Evolutionary conservation across 2,329 filamentous ascomycete species (phyloP).

Genomic region (Lachnellula suecica): DNA sequence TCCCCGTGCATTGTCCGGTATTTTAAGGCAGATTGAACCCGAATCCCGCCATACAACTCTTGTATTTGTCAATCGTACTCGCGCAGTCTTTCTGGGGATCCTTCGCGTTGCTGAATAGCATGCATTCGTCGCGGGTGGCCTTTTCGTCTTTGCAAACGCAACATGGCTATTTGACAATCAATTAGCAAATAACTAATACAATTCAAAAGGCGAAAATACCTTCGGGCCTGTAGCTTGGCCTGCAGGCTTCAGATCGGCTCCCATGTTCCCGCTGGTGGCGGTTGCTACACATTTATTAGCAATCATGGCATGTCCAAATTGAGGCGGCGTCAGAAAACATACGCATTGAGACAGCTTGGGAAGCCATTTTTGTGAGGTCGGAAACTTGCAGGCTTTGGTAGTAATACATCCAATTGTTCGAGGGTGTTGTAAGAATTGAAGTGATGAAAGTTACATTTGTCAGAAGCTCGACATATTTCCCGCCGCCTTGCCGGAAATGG

Average conservation of each 20-base stretch:
- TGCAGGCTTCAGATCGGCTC: conserved; percentile 25
- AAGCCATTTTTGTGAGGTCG: conserved; percentile 26
- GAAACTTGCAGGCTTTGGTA: conserved; percentile 18
- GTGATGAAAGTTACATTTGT: conserved; percentile 13
- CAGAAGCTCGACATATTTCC: conserved; percentile 17
- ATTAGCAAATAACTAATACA: conserved; percentile 3
- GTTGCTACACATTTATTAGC: conserved; percentile 21
- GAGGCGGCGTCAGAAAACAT: conserved; percentile 8
- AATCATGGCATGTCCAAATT: background rate
- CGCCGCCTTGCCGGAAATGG: background rate
- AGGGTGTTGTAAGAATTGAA: background rate
- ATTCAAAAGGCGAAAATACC: background rate
- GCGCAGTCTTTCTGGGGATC: conserved; percentile 84
- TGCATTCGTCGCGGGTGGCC: conserved; percentile 90
- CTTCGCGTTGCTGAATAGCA: conserved; percentile 88
- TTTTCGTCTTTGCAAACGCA: conserved; percentile 98
- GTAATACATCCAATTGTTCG: conserved; percentile 17
- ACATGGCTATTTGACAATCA: conserved; percentile 67
- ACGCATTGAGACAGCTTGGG: conserved; percentile 28
- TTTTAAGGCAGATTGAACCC: conserved; percentile 66
- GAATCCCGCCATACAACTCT: conserved; percentile 87
- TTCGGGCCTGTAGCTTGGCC: conserved; percentile 24
- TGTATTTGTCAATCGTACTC: conserved; percentile 80
- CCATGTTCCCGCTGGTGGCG: conserved; percentile 27
- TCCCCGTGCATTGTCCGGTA: too few species aligned